These are phyloP conservation scores for Dalbergia oliveri DNA, from an alignment of 306 rosid genomes.

Conservation along the genomic window DNA sequence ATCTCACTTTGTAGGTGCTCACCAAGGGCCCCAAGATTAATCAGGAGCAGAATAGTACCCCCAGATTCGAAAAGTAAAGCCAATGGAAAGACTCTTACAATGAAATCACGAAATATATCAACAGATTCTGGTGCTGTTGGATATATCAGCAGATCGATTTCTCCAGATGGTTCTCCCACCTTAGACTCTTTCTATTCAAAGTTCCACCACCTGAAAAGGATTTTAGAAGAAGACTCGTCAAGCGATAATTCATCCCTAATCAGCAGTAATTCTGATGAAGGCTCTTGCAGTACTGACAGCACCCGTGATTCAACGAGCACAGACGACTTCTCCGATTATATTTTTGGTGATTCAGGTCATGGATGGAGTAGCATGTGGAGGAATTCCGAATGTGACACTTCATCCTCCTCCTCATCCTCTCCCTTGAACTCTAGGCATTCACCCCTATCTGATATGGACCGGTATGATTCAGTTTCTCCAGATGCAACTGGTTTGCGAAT, in stretches of 20 bases:
- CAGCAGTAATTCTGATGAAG: slow-evolving; percentile 84
- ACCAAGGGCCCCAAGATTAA: slow-evolving; percentile 88
- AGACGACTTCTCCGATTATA: slow-evolving; percentile 82
- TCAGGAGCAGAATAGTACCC: slow-evolving; percentile 62
- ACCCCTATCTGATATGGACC: slow-evolving; percentile 64
- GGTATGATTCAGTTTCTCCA: slow-evolving; percentile 58
- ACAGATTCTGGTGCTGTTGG: slow-evolving; percentile 49
- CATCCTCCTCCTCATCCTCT: slow-evolving; percentile 68
- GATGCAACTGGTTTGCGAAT: slow-evolving; percentile 42
- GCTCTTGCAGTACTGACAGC: slow-evolving; percentile 88
- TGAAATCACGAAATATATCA: slow-evolving; percentile 50
- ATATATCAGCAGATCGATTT: slow-evolving; percentile 34
- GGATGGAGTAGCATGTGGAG: slow-evolving; percentile 58
- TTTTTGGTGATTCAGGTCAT: slow-evolving; percentile 75
- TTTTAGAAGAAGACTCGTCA: slow-evolving; percentile 81
- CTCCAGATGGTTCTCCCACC: slow-evolving; percentile 53
- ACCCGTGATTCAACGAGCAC: slow-evolving; percentile 69
- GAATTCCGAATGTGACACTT: slow-evolving; percentile 64
- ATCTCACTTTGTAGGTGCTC: slow-evolving; percentile 70
- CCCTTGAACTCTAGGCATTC: slow-evolving; percentile 65
- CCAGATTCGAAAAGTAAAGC: slow-evolving; percentile 63
- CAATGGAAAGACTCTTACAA: slow-evolving; percentile 51
- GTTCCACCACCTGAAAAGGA: slow-evolving; percentile 59
- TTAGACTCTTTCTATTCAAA: slow-evolving; percentile 58
- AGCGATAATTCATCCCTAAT: slow-evolving; percentile 90